Conservation (phyloP, 805 yeast genomes). For the Kodamaea sagamina region DNA sequence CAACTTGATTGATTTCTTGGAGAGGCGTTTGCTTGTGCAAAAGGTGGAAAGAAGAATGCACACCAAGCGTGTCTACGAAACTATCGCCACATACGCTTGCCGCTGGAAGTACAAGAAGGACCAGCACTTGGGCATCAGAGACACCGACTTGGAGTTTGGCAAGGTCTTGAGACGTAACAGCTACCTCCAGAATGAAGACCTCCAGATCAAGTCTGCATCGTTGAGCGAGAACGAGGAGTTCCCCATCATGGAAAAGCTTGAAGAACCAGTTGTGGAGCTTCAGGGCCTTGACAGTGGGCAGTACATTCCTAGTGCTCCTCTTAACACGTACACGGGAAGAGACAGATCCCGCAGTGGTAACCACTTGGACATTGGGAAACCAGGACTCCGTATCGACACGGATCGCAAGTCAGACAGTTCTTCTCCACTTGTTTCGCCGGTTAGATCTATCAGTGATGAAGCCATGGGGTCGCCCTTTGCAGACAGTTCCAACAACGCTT, state of each 20-base stretch:
- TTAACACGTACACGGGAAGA: slow-evolving; percentile 4
- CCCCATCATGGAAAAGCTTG: background rate
- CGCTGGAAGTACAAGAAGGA: slow-evolving; percentile 47
- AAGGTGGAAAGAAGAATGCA: slow-evolving; percentile 52
- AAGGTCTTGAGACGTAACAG: slow-evolving; percentile 26
- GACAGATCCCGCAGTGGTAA: slow-evolving; percentile 13
- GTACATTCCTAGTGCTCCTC: slow-evolving; percentile 10
- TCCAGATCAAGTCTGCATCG: background rate
- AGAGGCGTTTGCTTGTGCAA: slow-evolving; percentile 57
- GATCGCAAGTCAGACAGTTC: slow-evolving; percentile 4
- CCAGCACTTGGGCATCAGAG: slow-evolving; percentile 28
- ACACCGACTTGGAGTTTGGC: slow-evolving; percentile 29
- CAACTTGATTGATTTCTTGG: slow-evolving; percentile 69
- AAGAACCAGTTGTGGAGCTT: background rate
- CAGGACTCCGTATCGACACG: slow-evolving; percentile 20
- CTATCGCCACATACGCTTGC: slow-evolving; percentile 48
- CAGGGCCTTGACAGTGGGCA: slow-evolving; percentile 1
- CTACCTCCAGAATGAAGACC: slow-evolving; percentile 20
- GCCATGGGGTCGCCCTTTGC: slow-evolving; percentile 18
- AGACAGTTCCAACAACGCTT: slow-evolving; percentile 15
- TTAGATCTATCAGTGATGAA: slow-evolving; percentile 12
- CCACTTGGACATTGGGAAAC: slow-evolving; percentile 11
- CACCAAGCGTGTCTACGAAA: slow-evolving; percentile 45
- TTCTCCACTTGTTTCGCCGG: background rate
- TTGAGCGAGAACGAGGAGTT: background rate